These are phyloP conservation scores for Nicotiana otophora DNA, from an alignment of 257 asterid species.

Conservation along the genomic window DNA sequence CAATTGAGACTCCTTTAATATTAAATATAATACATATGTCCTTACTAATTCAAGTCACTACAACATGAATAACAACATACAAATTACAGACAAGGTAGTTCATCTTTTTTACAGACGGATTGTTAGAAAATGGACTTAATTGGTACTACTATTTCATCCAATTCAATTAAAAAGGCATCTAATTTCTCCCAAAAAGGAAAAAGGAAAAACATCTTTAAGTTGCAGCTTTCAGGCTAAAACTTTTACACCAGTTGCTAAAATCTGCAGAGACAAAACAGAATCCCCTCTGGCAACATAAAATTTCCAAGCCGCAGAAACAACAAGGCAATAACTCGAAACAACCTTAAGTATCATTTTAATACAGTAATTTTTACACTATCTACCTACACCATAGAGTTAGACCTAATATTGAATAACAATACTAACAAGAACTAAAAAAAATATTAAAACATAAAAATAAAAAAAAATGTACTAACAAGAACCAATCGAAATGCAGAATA, in stretches of 20 bases:
- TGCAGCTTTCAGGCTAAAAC: background rate
- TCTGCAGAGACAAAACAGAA: background rate
- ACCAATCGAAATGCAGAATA: background rate
- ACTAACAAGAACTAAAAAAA: background rate
- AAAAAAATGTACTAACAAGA: background rate
- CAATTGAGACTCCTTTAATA: no score
- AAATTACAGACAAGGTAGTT: background rate
- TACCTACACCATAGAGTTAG: background rate
- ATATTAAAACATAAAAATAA: no score
- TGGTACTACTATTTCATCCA: background rate
- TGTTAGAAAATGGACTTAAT: background rate
- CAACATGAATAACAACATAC: background rate
- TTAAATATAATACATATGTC: no score
- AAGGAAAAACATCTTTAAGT: background rate
- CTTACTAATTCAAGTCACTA: no score
- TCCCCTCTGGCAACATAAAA: background rate
- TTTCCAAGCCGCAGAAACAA: background rate
- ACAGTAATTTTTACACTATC: background rate
- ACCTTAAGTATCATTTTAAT: background rate
- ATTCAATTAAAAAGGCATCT: no score
- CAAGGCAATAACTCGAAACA: background rate
- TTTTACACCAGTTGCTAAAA: background rate
- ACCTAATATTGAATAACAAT: background rate
- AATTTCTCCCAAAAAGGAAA: background rate
- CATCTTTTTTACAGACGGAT: background rate